phyloP scores from a whole-genome alignment of 1,284 basidiomycete genomes.

The Rhodotorula sp. region DNA sequence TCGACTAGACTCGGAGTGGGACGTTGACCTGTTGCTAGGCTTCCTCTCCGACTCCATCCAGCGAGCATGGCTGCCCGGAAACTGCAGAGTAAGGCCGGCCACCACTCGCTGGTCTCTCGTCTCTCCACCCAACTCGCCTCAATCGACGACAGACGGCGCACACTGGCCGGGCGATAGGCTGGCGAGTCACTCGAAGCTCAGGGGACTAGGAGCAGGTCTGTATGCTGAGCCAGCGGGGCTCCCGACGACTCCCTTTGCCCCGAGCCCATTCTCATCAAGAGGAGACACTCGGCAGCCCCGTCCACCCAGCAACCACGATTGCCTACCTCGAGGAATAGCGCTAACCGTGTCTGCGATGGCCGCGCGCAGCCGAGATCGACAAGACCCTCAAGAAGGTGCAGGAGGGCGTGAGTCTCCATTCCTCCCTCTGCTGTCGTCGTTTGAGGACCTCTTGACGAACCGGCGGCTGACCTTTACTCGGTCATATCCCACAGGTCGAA shows the following conservation, averaged over 20 bases:
- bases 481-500: constrained; percentile 59
- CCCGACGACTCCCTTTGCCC: too few relatives aligned
- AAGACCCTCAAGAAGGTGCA: constrained; percentile 90
- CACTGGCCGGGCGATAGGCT: neutral
- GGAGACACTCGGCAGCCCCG: neutral
- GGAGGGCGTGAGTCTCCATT: constrained; percentile 61
- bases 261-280: too few relatives aligned
- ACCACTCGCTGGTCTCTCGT: neutral
- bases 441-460: neutral
- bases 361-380: constrained; percentile 81
- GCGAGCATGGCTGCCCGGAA: constrained; percentile 44
- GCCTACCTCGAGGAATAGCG: neutral
- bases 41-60: neutral
- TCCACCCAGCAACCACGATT: neutral
- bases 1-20: too few relatives aligned
- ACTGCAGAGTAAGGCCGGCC: constrained; percentile 40
- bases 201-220: too few relatives aligned
- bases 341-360: neutral
- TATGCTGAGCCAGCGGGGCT: too few relatives aligned
- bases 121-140: neutral
- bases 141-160: neutral
- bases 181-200: neutral
- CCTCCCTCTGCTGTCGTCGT: neutral
- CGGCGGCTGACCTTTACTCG: neutral
- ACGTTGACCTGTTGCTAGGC: too few relatives aligned